Evolutionary conservation across 164 flowering plant species (phyloP), one percentile per base, ranked within the genome.

Genomic region (Kalanchoe fedtschenkoi): DNA sequence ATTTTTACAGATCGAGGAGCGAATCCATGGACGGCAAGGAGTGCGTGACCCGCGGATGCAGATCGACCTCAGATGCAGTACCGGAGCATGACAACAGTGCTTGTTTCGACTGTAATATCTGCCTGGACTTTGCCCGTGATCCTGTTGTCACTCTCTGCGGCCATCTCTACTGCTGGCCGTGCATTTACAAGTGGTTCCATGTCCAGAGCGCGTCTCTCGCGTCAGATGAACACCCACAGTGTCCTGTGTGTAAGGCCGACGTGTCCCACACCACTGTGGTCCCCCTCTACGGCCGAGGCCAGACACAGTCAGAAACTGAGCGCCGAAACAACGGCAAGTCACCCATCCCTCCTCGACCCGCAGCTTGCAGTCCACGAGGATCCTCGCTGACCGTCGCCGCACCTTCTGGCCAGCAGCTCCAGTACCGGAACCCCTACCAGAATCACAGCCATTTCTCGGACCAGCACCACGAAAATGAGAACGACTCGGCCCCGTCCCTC

Each of bases 111-210:
- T 84, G 89, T 75, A 82, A 80, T 67, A 82, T 84, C 58, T 84
- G 89, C 70, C 70, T 84, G 0, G 87, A 82, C 15, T 59, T 63
- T 38, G 87, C 83, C 0, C 69, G 60, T 30, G 87, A 82, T 21
- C 89, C 89, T 0, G 78, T 82, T 22, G 87, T 84, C 58, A 84
- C 89, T 8, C 75, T 80, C 15, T 84, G 89, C 57, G 89, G 89
- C 37, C 87, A 82, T 64, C 83, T 84, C 39, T 84, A 78, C 60
- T 84, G 89, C 71, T 84, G 89, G 89, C 82, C 89, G 16, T 84
- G 89, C 76, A 82, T 84, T 68, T 82, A 82, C 76, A 78, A 84
- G 43, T 84, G 89, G 86, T 70, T 82, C 21, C 74, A 74, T 44
- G 68, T 70, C 41, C 86, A 78, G 61, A 78, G 73, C n/a, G 66